Conservation (phyloP, 495 filamentous ascomycete genomes). For the Penicillium psychrofluorescens region DNA sequence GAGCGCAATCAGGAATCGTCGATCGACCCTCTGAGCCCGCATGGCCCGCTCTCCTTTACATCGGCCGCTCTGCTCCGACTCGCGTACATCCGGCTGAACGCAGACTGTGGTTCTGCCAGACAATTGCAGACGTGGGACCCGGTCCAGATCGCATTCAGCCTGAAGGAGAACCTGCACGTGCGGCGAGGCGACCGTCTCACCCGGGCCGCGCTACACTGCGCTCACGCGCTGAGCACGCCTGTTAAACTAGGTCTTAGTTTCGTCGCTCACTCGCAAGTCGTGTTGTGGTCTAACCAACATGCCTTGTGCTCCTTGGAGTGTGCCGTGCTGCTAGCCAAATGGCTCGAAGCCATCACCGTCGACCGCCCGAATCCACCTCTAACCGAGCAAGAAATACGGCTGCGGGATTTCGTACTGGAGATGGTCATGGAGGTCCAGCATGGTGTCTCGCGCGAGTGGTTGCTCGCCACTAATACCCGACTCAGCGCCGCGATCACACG, state of each 20-base stretch:
- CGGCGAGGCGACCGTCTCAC: constrained; percentile 50
- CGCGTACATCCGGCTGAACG: constrained; percentile 61
- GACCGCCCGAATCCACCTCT: constrained; percentile 23
- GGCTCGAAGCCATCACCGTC: constrained; percentile 39
- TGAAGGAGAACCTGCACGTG: constrained; percentile 51
- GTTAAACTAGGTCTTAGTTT: constrained; percentile 63
- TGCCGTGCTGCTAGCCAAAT: constrained; percentile 55
- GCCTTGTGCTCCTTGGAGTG: constrained; percentile 64
- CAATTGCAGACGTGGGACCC: constrained; percentile 57
- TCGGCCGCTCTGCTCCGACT: constrained; percentile 58
- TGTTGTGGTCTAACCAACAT: constrained; percentile 67
- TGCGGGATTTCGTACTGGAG: constrained; percentile 55
- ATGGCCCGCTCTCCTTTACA: constrained; percentile 59
- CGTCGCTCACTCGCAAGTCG: constrained; percentile 60
- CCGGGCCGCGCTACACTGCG: constrained; percentile 56
- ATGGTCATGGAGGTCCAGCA: constrained; percentile 61
- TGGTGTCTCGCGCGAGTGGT: constrained; percentile 45
- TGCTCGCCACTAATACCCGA: constrained; percentile 46
- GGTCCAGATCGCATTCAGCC: constrained; percentile 48
- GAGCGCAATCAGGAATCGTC: constrained; percentile 48
- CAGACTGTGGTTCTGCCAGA: constrained; percentile 56
- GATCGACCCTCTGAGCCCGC: constrained; percentile 42
- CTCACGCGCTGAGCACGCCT: constrained; percentile 61
- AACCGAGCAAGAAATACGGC: constrained; percentile 50
- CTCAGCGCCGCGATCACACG: constrained; percentile 56